Evolutionary conservation across 257 asterid species (phyloP).

Genomic region (Fraxinus cuspidata): DNA sequence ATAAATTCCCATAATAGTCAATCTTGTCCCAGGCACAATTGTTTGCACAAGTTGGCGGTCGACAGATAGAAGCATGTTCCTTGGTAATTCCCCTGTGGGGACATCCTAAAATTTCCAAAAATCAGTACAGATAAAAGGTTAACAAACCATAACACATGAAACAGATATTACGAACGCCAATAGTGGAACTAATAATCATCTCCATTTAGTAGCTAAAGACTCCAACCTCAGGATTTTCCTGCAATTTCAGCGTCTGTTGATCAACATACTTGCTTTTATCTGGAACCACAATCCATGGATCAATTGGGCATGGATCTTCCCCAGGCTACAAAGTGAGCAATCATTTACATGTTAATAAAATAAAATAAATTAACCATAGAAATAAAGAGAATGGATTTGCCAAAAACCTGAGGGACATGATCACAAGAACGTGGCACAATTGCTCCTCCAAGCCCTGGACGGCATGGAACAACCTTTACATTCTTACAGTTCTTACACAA

Average conservation of each 20-base stretch:
- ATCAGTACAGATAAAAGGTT: neutral
- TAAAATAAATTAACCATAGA: neutral
- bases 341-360: neutral
- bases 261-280: slow-evolving; percentile 95
- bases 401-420: slow-evolving; percentile 77
- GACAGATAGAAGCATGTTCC: slow-evolving; percentile 89
- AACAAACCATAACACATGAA: slow-evolving; percentile 11
- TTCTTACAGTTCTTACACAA: slow-evolving; percentile 90
- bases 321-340: slow-evolving; percentile 53
- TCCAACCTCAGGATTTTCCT: slow-evolving; percentile 94
- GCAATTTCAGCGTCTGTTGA: slow-evolving; percentile 91
- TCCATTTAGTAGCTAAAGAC: slow-evolving; percentile 8
- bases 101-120: slow-evolving; percentile 64
- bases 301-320: slow-evolving; percentile 91
- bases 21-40: slow-evolving; percentile 97
- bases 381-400: slow-evolving; percentile 1
- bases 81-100: slow-evolving; percentile 98
- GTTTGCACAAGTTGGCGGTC: slow-evolving; percentile 99
- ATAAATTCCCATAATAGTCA: slow-evolving; percentile 93
- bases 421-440: slow-evolving; percentile 95
- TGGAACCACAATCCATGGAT: slow-evolving; percentile 92
- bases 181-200: neutral
- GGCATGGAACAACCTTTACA: slow-evolving; percentile 87
- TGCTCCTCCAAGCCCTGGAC: slow-evolving; percentile 99
- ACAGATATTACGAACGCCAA: neutral